phyloP scores from a whole-genome alignment of 768 basidiomycete genomes.

The Suillus weaverae region DNA sequence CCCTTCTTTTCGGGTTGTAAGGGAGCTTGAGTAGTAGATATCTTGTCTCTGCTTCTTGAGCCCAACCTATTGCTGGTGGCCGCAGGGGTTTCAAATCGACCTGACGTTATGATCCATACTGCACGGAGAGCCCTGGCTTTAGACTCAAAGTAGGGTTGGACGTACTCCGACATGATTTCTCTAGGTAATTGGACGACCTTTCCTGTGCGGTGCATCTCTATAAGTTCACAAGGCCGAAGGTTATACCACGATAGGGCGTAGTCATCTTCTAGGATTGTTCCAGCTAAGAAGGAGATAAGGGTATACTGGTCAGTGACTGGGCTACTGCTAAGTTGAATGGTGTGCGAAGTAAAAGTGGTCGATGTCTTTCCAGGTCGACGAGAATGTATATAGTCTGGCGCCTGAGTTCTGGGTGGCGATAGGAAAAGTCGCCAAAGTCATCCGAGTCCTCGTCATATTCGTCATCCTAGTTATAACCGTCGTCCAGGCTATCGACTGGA shows the following conservation, averaged over 20 bases:
- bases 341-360: constrained; percentile 8
- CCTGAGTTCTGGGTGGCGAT: constrained; percentile 3
- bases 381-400: constrained; percentile 14
- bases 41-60: constrained; percentile 18
- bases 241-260: constrained; percentile 57
- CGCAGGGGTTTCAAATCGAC: constrained; percentile 27
- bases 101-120: constrained; percentile 32
- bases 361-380: constrained; percentile 11
- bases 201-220: constrained; percentile 61
- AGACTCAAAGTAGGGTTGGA: constrained; percentile 60
- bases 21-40: neutral
- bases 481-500: constrained; percentile 26
- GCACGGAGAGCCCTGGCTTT: constrained; percentile 52
- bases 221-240: constrained; percentile 60
- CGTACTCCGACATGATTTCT: constrained; percentile 41
- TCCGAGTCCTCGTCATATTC: constrained; percentile 29
- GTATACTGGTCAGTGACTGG: constrained; percentile 42
- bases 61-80: neutral
- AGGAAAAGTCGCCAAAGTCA: constrained; percentile 17
- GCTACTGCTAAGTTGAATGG: constrained; percentile 10
- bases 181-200: constrained; percentile 46
- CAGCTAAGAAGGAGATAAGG: constrained; percentile 66
- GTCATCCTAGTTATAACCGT: constrained; percentile 34
- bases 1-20: constrained; percentile 20
- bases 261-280: constrained; percentile 70